These are phyloP conservation scores for Pleurotus platypus DNA, from an alignment of 768 basidiomycete genomes.

Conservation along the genomic window DNA sequence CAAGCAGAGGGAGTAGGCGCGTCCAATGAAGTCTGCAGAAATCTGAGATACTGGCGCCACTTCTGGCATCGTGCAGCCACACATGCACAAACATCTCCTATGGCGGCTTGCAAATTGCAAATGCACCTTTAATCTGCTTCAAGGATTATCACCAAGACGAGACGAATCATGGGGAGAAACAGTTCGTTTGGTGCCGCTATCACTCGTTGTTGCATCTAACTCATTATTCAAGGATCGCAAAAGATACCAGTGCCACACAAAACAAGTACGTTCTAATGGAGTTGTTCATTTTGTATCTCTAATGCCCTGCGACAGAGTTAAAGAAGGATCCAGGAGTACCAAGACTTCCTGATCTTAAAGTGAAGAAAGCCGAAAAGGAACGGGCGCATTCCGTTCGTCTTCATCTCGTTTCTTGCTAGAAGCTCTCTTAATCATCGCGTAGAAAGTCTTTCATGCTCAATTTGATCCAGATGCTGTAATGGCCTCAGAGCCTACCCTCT, in stretches of 20 bases:
- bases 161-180: background rate
- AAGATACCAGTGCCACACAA: slow-evolving; percentile 4
- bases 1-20: background rate
- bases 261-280: background rate
- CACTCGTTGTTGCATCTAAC: background rate
- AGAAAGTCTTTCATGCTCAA: slow-evolving; percentile 19
- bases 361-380: slow-evolving; percentile 24
- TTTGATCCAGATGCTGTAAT: slow-evolving; percentile 58
- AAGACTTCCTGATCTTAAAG: slow-evolving; percentile 72
- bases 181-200: background rate
- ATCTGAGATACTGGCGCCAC: no score
- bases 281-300: background rate
- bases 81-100: no score
- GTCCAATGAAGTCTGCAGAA: background rate
- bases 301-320: slow-evolving; percentile 44
- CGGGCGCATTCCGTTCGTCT: slow-evolving; percentile 37
- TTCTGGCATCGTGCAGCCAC: no score
- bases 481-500: slow-evolving; percentile 71
- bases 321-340: slow-evolving; percentile 91
- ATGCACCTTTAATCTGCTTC: no score
- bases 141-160: background rate
- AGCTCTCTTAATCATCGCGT: background rate
- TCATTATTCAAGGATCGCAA: background rate
- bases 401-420: background rate
- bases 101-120: no score